These are phyloP conservation scores for Penicillium silybi DNA, from an alignment of 495 filamentous ascomycete genomes.

Conservation along the genomic window DNA sequence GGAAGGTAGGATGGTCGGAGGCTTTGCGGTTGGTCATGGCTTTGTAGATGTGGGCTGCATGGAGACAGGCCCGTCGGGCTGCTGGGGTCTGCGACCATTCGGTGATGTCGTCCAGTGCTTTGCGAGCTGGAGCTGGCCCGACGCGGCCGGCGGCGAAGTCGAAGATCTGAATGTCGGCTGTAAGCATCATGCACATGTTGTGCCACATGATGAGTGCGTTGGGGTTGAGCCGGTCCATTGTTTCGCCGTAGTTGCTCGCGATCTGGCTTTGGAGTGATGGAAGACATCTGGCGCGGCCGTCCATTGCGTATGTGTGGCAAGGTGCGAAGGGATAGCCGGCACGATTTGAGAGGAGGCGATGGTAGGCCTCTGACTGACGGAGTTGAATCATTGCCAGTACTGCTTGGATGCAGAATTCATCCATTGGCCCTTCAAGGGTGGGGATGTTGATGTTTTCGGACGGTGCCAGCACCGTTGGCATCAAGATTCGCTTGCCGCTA, in stretches of 20 bases:
- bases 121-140: slow-evolving; percentile 40
- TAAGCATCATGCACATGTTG: slow-evolving; percentile 50
- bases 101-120: slow-evolving; percentile 47
- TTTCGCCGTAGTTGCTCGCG: slow-evolving; percentile 34
- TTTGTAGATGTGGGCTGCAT: slow-evolving; percentile 51
- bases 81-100: slow-evolving; percentile 50
- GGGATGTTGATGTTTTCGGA: slow-evolving; percentile 39
- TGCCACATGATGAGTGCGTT: slow-evolving; percentile 50
- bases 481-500: slow-evolving; percentile 35
- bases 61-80: slow-evolving; percentile 45
- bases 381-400: slow-evolving; percentile 41
- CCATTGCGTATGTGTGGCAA: slow-evolving; percentile 43
- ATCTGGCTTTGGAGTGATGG: slow-evolving; percentile 40
- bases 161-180: slow-evolving; percentile 49
- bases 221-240: slow-evolving; percentile 40
- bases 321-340: slow-evolving; percentile 41
- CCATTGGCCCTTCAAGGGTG: slow-evolving; percentile 28
- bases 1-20: slow-evolving; percentile 47
- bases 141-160: slow-evolving; percentile 47
- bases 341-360: slow-evolving; percentile 43
- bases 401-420: slow-evolving; percentile 38
- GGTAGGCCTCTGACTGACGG: slow-evolving; percentile 42
- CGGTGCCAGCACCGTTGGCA: slow-evolving; percentile 37
- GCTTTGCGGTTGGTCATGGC: slow-evolving; percentile 47
- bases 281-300: slow-evolving; percentile 39